phyloP scores from a whole-genome alignment of 2,329 filamentous ascomycete species.

The Arthrobotrys megalospora region DNA sequence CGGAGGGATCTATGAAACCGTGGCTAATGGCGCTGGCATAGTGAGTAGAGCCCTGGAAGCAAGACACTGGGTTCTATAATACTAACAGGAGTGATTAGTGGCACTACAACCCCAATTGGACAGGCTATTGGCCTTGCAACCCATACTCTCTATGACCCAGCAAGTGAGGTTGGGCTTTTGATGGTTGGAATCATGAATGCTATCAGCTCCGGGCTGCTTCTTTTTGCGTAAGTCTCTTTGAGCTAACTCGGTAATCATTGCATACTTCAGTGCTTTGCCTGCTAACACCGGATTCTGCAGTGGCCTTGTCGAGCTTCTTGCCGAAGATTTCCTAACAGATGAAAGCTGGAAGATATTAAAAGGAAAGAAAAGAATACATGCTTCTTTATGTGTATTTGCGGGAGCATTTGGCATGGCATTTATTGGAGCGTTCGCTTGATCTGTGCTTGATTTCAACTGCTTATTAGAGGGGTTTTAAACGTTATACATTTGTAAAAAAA shows the following conservation, averaged over 20 bases:
- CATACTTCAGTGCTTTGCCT: no score
- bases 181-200: slow-evolving; percentile 78
- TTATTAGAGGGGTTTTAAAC: slow-evolving; percentile 1
- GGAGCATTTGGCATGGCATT: slow-evolving; percentile 79
- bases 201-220: slow-evolving; percentile 67
- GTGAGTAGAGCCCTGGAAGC: slow-evolving; percentile 16
- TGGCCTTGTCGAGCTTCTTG: slow-evolving; percentile 76
- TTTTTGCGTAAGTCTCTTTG: slow-evolving; percentile 68
- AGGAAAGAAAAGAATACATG: slow-evolving; percentile 75
- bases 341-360: slow-evolving; percentile 70
- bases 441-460: not conserved
- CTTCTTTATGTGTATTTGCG: slow-evolving; percentile 75
- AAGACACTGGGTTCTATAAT: not conserved
- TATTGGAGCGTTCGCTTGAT: slow-evolving; percentile 74
- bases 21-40: slow-evolving; percentile 68
- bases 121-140: slow-evolving; percentile 76
- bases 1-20: slow-evolving; percentile 79
- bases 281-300: slow-evolving; percentile 64
- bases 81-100: slow-evolving; percentile 34
- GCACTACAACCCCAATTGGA: slow-evolving; percentile 75
- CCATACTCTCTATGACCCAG: slow-evolving; percentile 74
- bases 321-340: slow-evolving; percentile 77
- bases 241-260: slow-evolving; percentile 69
- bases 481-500: not conserved
- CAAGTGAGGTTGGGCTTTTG: slow-evolving; percentile 76